Evolutionary conservation across 352 stramenopile genomes (phyloP).

Genomic region (Globisporangium abappressorium): DNA sequence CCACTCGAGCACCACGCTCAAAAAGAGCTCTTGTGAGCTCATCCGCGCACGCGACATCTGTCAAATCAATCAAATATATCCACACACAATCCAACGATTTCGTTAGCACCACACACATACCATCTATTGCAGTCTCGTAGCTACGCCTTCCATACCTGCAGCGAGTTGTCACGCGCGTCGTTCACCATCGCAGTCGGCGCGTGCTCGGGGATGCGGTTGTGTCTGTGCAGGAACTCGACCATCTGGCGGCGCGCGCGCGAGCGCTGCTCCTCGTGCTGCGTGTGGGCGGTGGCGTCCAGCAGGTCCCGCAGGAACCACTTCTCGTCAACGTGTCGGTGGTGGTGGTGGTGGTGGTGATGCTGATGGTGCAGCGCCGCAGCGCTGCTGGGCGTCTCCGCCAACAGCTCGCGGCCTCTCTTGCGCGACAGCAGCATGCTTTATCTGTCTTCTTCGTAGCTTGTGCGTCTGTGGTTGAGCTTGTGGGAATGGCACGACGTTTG

Average conservation of each 20-base stretch:
- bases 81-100: not conserved
- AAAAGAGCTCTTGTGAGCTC: slow-evolving; percentile 77
- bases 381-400: slow-evolving; percentile 17
- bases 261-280: slow-evolving; percentile 9
- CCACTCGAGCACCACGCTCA: slow-evolving; percentile 82
- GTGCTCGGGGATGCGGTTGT: slow-evolving; percentile 24
- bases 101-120: not conserved
- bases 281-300: slow-evolving; percentile 11
- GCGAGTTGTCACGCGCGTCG: slow-evolving; percentile 15
- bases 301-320: slow-evolving; percentile 44
- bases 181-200: slow-evolving; percentile 10
- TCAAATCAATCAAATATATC: not conserved
- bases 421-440: slow-evolving; percentile 42
- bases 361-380: not conserved
- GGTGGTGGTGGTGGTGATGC: not conserved
- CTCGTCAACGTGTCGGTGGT: slow-evolving; percentile 25
- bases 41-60: slow-evolving; percentile 39
- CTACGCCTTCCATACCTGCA: slow-evolving; percentile 17
- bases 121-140: not conserved
- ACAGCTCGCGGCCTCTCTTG: slow-evolving; percentile 38
- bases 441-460: not conserved
- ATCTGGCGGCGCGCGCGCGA: slow-evolving; percentile 16
- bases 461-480: slow-evolving; percentile 1
- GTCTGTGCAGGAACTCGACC: slow-evolving; percentile 31
- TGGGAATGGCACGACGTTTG: slow-evolving; percentile 7